Conservation (phyloP, 305 asterid species). For the Solanum hybrid region DNA sequence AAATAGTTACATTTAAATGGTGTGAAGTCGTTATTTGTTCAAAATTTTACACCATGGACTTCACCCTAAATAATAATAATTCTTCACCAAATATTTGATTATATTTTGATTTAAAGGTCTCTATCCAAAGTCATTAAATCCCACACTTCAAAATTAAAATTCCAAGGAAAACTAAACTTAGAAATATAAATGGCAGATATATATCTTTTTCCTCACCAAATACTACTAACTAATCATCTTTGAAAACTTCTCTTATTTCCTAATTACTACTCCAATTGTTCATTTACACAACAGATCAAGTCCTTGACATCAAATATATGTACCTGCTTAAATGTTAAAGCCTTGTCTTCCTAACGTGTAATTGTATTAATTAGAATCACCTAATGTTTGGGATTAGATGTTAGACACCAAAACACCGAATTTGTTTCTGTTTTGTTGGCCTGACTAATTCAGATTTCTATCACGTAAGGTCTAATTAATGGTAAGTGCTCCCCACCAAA, state of each 20-base stretch:
- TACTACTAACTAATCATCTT: neutral
- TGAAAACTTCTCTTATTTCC: neutral
- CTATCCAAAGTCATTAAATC: neutral
- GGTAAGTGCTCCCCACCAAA: neutral
- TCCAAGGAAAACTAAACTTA: neutral
- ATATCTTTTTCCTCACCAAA: neutral
- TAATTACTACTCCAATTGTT: neutral
- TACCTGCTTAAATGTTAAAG: neutral
- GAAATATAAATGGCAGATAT: neutral
- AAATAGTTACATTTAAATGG: neutral
- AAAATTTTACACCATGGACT: neutral
- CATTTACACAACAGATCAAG: neutral
- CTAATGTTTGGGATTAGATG: neutral
- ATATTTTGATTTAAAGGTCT: neutral
- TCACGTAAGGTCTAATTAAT: neutral
- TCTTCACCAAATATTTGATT: neutral
- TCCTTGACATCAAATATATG: neutral
- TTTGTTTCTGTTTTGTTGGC: neutral
- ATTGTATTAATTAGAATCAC: neutral
- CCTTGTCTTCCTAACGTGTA: neutral
- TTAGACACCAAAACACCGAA: neutral
- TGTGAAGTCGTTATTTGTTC: neutral
- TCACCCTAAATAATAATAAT: neutral
- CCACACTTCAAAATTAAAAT: neutral
- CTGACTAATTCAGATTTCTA: neutral